Evolutionary conservation across 106 monocot genomes (phyloP).

Genomic region (Iris macrosiphon): DNA sequence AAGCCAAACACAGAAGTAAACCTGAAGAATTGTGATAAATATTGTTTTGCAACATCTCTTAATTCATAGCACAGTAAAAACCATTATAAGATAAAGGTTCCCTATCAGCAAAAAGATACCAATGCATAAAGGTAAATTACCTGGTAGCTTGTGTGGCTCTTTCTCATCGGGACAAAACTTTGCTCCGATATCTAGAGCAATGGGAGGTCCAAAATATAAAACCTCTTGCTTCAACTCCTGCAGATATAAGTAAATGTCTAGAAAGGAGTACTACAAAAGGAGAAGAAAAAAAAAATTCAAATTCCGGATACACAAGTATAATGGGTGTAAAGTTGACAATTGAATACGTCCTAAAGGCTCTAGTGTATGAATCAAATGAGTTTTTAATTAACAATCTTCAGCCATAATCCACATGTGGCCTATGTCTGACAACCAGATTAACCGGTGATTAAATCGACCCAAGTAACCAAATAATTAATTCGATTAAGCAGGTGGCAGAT

Average conservation of each 20-base stretch:
- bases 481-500: too few relatives aligned
- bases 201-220: slow-evolving; percentile 92
- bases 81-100: too few relatives aligned
- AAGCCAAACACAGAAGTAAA: too few relatives aligned
- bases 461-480: too few relatives aligned
- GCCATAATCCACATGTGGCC: too few relatives aligned
- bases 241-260: too few relatives aligned
- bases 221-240: slow-evolving; percentile 94
- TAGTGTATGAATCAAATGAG: neutral
- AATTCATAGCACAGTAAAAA: too few relatives aligned
- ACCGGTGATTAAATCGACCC: too few relatives aligned
- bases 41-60: too few relatives aligned
- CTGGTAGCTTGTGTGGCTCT: slow-evolving; percentile 89
- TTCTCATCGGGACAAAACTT: slow-evolving; percentile 97
- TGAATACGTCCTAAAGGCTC: neutral
- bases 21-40: too few relatives aligned
- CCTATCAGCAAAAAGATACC: neutral
- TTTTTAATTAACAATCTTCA: too few relatives aligned
- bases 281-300: neutral
- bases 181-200: slow-evolving; percentile 89
- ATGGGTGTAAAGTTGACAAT: neutral
- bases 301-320: neutral
- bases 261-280: neutral
- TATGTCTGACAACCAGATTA: too few relatives aligned
- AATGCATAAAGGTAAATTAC: slow-evolving; percentile 27